Percentiles rank a stretch among this genome's conserved stretches.
phyloP scores from a whole-genome alignment of 257 asterid genomes.

The Ajuga chamaepitys region DNA sequence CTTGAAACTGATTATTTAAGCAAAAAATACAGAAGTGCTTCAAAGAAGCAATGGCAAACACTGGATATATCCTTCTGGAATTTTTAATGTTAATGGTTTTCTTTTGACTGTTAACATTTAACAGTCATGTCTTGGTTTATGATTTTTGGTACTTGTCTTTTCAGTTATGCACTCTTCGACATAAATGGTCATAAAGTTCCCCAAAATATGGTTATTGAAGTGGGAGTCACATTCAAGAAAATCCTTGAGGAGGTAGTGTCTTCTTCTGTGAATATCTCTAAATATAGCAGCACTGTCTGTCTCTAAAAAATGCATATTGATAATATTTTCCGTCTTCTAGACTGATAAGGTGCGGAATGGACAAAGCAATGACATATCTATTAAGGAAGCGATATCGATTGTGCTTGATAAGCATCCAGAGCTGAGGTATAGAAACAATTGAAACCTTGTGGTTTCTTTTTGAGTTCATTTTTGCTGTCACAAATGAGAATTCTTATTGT shows the following conservation, averaged over 20 bases:
- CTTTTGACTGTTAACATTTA: neutral
- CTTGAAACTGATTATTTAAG: too few species aligned
- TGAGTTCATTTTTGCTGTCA: constrained; percentile 4
- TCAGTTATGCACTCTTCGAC: constrained; percentile 79
- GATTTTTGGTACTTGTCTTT: constrained; percentile 16
- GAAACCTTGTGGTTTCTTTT: neutral
- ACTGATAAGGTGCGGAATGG: constrained; percentile 86
- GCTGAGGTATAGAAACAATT: constrained; percentile 45
- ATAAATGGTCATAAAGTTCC: constrained; percentile 81
- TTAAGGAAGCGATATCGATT: constrained; percentile 69
- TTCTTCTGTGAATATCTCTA: neutral
- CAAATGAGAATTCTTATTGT: constrained; percentile 15
- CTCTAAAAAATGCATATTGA: constrained; percentile 8
- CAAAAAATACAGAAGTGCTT: too few species aligned
- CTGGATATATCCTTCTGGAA: constrained; percentile 10
- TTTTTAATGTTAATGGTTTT: neutral
- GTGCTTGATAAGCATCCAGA: constrained; percentile 81
- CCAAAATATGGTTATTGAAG: constrained; percentile 68
- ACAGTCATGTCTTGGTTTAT: neutral
- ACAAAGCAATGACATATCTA: constrained; percentile 71
- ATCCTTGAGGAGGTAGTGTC: constrained; percentile 79
- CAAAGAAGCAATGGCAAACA: too few species aligned
- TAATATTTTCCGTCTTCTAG: constrained; percentile 32
- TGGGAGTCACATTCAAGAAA: constrained; percentile 79
- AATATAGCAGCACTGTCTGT: neutral